These are phyloP conservation scores for Castanospermum australe DNA, from an alignment of 306 rosid genomes.

Conservation along the genomic window DNA sequence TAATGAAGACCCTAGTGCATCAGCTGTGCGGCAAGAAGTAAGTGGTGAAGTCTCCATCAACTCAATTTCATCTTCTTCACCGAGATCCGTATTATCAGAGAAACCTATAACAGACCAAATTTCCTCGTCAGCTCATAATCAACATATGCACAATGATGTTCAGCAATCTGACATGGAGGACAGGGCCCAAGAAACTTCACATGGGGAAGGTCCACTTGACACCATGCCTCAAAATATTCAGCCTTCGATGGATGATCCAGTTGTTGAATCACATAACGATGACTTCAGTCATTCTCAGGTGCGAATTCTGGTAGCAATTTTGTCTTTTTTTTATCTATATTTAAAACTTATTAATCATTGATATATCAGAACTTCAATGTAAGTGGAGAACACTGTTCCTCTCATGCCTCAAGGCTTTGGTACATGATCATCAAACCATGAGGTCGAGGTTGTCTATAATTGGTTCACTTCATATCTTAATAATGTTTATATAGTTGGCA, in stretches of 20 bases:
- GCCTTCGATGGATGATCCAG: not conserved
- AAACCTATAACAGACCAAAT: slow-evolving; percentile 8
- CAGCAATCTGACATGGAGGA: slow-evolving; percentile 19
- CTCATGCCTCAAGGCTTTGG: not conserved
- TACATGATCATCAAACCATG: not conserved
- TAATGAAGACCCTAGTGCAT: slow-evolving; percentile 26
- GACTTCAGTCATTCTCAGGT: slow-evolving; percentile 42
- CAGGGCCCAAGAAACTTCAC: slow-evolving; percentile 15
- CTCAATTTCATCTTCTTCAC: slow-evolving; percentile 47
- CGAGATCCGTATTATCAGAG: slow-evolving; percentile 32
- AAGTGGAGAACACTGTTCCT: not conserved
- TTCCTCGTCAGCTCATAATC: slow-evolving; percentile 19
- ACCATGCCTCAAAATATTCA: slow-evolving; percentile 5
- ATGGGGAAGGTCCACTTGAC: slow-evolving; percentile 12
- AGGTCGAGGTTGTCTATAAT: not conserved
- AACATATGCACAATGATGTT: slow-evolving; percentile 2
- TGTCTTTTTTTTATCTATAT: not conserved
- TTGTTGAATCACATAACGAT: slow-evolving; percentile 22
- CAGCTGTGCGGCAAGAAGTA: slow-evolving; percentile 29
- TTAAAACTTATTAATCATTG: not conserved
- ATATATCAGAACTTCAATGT: not conserved
- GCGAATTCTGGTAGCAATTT: not conserved
- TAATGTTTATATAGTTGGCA: not conserved
- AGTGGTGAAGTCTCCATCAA: slow-evolving; percentile 30
- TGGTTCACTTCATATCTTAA: not conserved